phyloP scores from a whole-genome alignment of 2,329 filamentous ascomycete genomes.

The Rutstroemia sp. region DNA sequence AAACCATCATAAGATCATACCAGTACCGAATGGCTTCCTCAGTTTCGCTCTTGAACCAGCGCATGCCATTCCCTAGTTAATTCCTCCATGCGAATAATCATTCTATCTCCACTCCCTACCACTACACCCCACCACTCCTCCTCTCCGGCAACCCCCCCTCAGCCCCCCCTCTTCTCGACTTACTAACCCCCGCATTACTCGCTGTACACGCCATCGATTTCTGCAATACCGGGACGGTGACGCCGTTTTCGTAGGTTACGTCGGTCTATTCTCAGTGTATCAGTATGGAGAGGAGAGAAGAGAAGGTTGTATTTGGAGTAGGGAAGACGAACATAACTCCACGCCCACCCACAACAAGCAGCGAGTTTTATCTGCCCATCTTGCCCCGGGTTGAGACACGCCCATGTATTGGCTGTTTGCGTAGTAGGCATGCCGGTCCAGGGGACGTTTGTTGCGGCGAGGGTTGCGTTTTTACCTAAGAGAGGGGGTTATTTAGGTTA shows the following conservation, averaged over 20 bases:
- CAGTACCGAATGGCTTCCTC: too few relatives aligned
- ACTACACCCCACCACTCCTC: background rate
- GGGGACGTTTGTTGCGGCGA: background rate
- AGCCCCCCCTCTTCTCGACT: background rate
- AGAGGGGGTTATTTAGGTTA: too few relatives aligned
- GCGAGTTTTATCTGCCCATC: background rate
- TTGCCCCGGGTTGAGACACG: background rate
- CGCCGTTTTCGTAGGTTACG: background rate
- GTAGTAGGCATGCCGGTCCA: background rate
- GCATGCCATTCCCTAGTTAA: too few relatives aligned
- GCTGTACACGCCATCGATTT: constrained; percentile 1
- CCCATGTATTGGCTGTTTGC: constrained; percentile 1
- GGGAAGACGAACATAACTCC: background rate
- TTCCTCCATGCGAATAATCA: too few relatives aligned
- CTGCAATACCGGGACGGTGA: background rate
- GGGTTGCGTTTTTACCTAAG: constrained; percentile 2
- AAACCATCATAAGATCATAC: too few relatives aligned
- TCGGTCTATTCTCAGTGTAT: background rate
- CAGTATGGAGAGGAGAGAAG: background rate
- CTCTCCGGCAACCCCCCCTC: background rate
- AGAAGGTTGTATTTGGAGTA: background rate
- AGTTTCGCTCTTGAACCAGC: too few relatives aligned
- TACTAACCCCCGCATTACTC: background rate
- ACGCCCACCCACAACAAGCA: background rate
- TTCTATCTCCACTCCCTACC: background rate